Evolutionary conservation across 176 grass and related monocot species (phyloP), one percentile per base, ranked within the genome.

Genomic region (Stipa capillata): DNA sequence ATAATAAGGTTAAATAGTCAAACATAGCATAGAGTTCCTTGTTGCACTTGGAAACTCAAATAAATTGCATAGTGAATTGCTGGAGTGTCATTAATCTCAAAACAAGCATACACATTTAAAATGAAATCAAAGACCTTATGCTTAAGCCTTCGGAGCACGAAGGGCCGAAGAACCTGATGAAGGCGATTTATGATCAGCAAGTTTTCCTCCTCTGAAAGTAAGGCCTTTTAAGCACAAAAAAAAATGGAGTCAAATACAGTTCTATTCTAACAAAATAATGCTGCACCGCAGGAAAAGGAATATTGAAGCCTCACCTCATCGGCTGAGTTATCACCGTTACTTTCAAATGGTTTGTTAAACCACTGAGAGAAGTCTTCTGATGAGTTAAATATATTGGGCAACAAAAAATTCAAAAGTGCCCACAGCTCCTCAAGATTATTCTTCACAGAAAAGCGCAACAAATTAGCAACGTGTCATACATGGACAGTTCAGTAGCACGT

Each of bases 111-210:
- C 79, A 47, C 17, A 85, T 78, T 69, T 36, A 58, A 12, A 79
- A 79, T 37, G 35, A 84, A 80, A 29, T 78, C 25, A 68, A 66
- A 84, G 34, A 99, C 92, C 96, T 99, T 99, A 82, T 99, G 92
- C 89, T 99, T 99, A 61, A 99, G 90, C 65, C 96, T 95, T 91
- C 92, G 80, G 35, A 99, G 96, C 49, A 99, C 92, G 89, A 99
- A 99, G 8, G 96, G 96, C 55, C 96, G 96, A 93, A 99, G 96
- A 91, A 99, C 96, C 87, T 99, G 96, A 61, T 99, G 96, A 84
- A 99, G 96, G 36, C 96, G 96, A 80, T 99, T 99, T 89, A 99
- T 99, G 80, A 99, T 99, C 51, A 99, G 59, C 89, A 99, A 91
- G 86, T 99, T 99, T 83, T 99, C 96, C 78, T 99, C 96, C 86